Conservation (phyloP, 176 grass and related monocot genomes). For the bread wheat (Triticum aestivum) region IWGSC_CS_RefSeq_v2.1 NC_057806.1:571656881-571657380, state of each 20-base stretch:
- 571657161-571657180: slow-evolving; percentile 70
- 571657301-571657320: slow-evolving; percentile 45
- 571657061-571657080: slow-evolving; percentile 73
- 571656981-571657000: not conserved
- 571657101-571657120: slow-evolving; percentile 58
- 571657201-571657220: slow-evolving; percentile 66
- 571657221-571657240: slow-evolving; percentile 58
- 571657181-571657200: slow-evolving; percentile 91
- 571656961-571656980: slow-evolving; percentile 8
- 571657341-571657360: slow-evolving; percentile 76
- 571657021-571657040: slow-evolving; percentile 26
- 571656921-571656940: not conserved
- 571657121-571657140: slow-evolving; percentile 71
- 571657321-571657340: slow-evolving; percentile 47
- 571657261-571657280: slow-evolving; percentile 32
- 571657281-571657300: slow-evolving; percentile 69
- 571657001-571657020: slow-evolving; percentile 30
- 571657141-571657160: slow-evolving; percentile 83
- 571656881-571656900: not conserved
- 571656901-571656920: not conserved
- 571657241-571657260: slow-evolving; percentile 40
- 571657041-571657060: slow-evolving; percentile 84
- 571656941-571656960: slow-evolving; percentile 17
- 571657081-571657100: slow-evolving; percentile 72
- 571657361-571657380: slow-evolving; percentile 66